Evolutionary conservation across 1,284 basidiomycete species (phyloP).

Genomic region (Cryptococcus wingfieldii): DNA sequence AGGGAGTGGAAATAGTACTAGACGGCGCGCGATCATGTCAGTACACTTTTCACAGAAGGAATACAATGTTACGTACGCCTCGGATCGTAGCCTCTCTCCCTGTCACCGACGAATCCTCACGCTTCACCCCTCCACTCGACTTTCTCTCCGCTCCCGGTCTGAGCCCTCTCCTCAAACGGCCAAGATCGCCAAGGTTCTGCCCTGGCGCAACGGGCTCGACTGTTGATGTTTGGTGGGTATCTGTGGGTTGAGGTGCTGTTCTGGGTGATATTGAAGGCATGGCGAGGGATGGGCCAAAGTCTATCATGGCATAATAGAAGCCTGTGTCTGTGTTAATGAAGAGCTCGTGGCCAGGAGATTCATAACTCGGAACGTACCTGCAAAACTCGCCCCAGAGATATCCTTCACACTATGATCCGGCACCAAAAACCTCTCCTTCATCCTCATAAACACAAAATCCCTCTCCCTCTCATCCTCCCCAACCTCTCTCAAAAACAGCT

Average conservation of each 20-base stretch:
- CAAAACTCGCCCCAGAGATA: constrained; percentile 92
- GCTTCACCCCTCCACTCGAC: constrained; percentile 20
- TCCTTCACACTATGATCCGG: constrained; percentile 90
- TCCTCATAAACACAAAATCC: constrained; percentile 74
- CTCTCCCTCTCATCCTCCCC: constrained; percentile 39
- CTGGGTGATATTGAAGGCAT: constrained; percentile 14
- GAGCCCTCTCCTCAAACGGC: no score
- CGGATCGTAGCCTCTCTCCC: constrained; percentile 39
- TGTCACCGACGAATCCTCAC: constrained; percentile 11
- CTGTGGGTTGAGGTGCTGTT: no score
- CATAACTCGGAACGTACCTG: constrained; percentile 57
- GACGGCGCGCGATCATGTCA: neutral
- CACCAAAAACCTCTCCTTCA: constrained; percentile 94
- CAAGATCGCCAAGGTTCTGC: no score
- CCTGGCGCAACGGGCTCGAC: no score
- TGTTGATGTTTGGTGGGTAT: no score
- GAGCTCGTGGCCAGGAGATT: neutral
- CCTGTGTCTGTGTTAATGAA: constrained; percentile 50
- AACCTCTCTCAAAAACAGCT: constrained; percentile 63
- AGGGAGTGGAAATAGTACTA: constrained; percentile 78
- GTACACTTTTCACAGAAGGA: neutral
- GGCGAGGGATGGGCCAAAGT: constrained; percentile 38
- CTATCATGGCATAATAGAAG: constrained; percentile 66
- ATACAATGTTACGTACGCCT: constrained; percentile 19
- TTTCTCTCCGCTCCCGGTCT: neutral